Base-by-base conservation (phyloP, 2,329 filamentous ascomycete genomes). In the Bipolaris cookei region DNA sequence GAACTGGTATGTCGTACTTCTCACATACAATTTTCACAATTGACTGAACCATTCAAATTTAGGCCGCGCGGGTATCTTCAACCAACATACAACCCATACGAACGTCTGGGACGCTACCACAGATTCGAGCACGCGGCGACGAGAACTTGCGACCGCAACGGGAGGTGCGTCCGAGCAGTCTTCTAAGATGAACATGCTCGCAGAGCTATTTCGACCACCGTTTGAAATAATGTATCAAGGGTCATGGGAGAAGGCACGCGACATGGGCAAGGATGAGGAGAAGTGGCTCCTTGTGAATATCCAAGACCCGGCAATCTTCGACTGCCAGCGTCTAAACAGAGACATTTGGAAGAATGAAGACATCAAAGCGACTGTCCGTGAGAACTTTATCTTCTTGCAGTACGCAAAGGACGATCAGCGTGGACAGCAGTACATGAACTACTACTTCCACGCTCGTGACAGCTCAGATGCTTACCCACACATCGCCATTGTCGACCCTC, bases 261-360 rank as follows among this genome's bases (percentile, higher is more conserved):
- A 93, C 14, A 83, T 92, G 67, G 95, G 94, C 58, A 96, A 95
- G 74, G 90, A 92, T 43, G 84, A 88, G 25, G 88, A 92, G 81
- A 97, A 96, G 76, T 99, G 95, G 95, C 85, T 99, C 45, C 78
- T 99, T 66, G 92, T 97, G 61, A 98, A 99, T 74, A 88, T 99
- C 14, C 95, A 99, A 77, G 93, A 99, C 73, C 87, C 91, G 64
- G 90, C 90, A 34, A 88, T 97, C 69, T 99, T 99, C 76, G 90
- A 95, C 76, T 99, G 95, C 76, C 95, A 99, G 75, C 85, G 91
- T 2, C 81, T 99, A 16, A 99, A 99, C 73, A 86, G 95, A 42
- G 95, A 99, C 74, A 87, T 98, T 51, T 99, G 95, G 95, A 97
- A 97, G 78, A 90, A 97, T 66, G 77, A 85, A 16, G 84, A 88